Evolutionary conservation across 2,329 filamentous ascomycete species (phyloP), one percentile per base, ranked within the genome.

Genomic region (Alternaria triticimaculans): DNA sequence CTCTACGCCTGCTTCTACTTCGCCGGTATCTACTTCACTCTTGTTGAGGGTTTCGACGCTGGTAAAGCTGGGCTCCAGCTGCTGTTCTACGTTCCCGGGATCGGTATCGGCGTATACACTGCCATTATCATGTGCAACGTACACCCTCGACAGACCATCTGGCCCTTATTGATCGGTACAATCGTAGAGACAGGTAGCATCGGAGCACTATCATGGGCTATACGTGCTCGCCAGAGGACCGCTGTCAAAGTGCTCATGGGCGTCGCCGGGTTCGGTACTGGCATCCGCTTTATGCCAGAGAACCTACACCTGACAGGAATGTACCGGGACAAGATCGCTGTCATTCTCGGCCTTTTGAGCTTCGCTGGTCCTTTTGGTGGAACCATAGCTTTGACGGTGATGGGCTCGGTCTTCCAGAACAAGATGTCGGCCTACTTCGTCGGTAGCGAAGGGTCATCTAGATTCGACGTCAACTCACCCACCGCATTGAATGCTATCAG

Each of bases 1-100:
- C 53, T 56, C 20, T 45, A 56, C 10, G 33, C 55, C 26, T 58
- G 23, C 14, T 58, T 58, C 43, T 58, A 58, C 20, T 58, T 58
- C 28, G 55, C 55, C 21, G 26, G 55, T 8, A n/a, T 50, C 28
- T 58, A 58, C 26, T 50, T 58, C 45, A 58, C 55, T 6, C 28
- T 58, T 7, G 55, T 58, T 18, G 44, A 58, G 8, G 33, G 37
- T n/a, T 50, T 30, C 21, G 20, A 58, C 21, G 44, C 28, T 25
- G 55, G 44, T 7, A 58, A 58, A 50, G 44, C 44, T 43, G 55
- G 55, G 21, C 55, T 58, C 14, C 55, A 58, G 21, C 44, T 58
- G 3, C 20, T 58, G 44, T 58, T 50, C 28, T 58, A 58, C 23
- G 28, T 58, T 20, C 55, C 55, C 8, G 45, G 55, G 21, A 58